phyloP scores from a whole-genome alignment of 2,329 filamentous ascomycete species.

The Pyricularia sp. region DNA sequence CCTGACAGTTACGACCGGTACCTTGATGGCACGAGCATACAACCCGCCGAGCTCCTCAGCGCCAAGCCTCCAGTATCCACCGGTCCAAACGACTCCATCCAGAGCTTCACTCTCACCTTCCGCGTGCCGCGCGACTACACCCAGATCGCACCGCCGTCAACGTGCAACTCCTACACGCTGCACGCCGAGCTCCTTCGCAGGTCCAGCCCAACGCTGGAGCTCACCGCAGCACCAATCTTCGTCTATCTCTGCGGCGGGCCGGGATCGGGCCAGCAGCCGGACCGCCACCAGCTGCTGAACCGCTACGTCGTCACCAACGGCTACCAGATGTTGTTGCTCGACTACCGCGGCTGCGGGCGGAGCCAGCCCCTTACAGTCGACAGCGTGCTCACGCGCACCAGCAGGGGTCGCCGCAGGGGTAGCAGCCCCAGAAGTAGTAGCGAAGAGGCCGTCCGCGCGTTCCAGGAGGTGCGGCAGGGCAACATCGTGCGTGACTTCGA shows the following conservation, averaged over 20 bases:
- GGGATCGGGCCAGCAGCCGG: constrained; percentile 37
- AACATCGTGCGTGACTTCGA: constrained; percentile 68
- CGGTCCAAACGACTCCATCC: neutral
- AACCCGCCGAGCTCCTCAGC: neutral
- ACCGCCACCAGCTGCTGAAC: constrained; percentile 30
- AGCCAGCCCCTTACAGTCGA: constrained; percentile 53
- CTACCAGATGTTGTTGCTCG: constrained; percentile 58
- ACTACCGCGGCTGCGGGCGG: constrained; percentile 64
- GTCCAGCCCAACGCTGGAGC: neutral
- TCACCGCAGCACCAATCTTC: constrained; percentile 12
- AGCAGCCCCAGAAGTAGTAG: constrained; percentile 36
- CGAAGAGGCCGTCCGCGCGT: constrained; percentile 19
- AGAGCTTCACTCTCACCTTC: constrained; percentile 5
- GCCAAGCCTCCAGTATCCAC: neutral
- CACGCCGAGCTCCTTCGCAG: neutral
- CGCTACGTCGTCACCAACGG: constrained; percentile 53
- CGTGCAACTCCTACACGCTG: neutral
- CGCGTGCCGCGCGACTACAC: constrained; percentile 10
- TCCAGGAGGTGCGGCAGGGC: constrained; percentile 48
- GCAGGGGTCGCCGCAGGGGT: constrained; percentile 29
- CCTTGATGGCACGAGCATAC: neutral
- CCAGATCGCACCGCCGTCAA: neutral
- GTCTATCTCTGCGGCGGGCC: constrained; percentile 63
- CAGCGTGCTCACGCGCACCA: constrained; percentile 28
- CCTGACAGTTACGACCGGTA: neutral